These are phyloP conservation scores for Alnus glutinosa DNA, from an alignment of 306 rosid species.

Conservation along the genomic window DNA sequence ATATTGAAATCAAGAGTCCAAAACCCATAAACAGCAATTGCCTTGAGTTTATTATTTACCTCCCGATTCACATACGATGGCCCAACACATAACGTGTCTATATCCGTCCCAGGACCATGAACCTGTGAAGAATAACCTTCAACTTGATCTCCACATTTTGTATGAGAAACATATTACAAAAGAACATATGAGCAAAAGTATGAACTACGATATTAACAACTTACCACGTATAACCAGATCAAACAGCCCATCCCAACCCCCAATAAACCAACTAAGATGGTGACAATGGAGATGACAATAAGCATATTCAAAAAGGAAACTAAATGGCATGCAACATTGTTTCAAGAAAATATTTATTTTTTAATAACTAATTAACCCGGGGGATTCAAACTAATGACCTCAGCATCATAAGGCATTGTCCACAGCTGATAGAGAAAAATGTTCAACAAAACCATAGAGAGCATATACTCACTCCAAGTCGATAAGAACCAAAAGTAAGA, in stretches of 20 bases:
- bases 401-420: no score
- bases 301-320: background rate
- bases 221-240: no score
- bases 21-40: background rate
- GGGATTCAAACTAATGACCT: no score
- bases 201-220: background rate
- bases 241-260: background rate
- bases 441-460: background rate
- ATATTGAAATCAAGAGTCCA: background rate
- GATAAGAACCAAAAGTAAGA: conserved; percentile 49
- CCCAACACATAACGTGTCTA: conserved; percentile 86
- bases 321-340: background rate
- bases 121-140: conserved; percentile 40
- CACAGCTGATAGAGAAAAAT: background rate
- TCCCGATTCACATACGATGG: conserved; percentile 81
- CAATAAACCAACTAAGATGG: background rate
- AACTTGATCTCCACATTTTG: background rate
- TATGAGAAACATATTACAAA: background rate
- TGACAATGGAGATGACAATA: background rate
- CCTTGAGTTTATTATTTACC: conserved; percentile 33
- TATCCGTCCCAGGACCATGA: conserved; percentile 89
- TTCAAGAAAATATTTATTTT: background rate
- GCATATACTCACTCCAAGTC: conserved; percentile 76
- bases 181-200: background rate
- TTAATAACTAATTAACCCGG: no score